A percentile compares a stretch with the other conserved stretches of the same genome.
Evolutionary conservation across 352 stramenopile genomes (phyloP).

Genomic region (Phytophthora citricola): DNA sequence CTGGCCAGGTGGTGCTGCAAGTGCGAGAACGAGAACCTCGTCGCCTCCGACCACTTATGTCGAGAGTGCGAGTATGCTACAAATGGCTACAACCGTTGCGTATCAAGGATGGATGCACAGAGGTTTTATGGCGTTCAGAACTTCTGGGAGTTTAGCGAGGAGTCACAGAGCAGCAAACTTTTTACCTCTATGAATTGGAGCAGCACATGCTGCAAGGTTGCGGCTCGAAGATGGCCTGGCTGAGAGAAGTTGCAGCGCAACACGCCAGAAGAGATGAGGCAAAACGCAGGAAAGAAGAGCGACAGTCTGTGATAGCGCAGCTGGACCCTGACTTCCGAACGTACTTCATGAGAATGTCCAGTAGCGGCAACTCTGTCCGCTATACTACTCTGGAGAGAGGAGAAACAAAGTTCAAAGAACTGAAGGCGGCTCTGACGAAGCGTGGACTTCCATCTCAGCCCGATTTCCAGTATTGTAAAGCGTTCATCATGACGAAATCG

Average conservation of each 20-base stretch:
- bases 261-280: too few species aligned
- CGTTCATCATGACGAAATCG: background rate
- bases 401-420: slow-evolving; percentile 1
- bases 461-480: background rate
- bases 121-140: background rate
- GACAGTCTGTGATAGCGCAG: too few species aligned
- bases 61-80: background rate
- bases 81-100: background rate
- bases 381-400: background rate
- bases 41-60: background rate
- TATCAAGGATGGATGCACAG: background rate
- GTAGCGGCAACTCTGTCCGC: too few species aligned
- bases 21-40: slow-evolving; percentile 21
- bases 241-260: background rate
- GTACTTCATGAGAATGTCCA: too few species aligned
- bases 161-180: background rate
- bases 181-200: background rate
- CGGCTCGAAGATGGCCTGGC: background rate
- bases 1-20: slow-evolving; percentile 20
- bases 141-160: background rate
- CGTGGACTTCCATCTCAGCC: background rate
- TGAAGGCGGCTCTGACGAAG: background rate
- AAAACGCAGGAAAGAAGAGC: too few species aligned
- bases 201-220: background rate
- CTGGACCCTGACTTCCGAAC: too few species aligned